Base-by-base conservation (phyloP, 306 rosid species). In the Quercus glauca region DNA sequence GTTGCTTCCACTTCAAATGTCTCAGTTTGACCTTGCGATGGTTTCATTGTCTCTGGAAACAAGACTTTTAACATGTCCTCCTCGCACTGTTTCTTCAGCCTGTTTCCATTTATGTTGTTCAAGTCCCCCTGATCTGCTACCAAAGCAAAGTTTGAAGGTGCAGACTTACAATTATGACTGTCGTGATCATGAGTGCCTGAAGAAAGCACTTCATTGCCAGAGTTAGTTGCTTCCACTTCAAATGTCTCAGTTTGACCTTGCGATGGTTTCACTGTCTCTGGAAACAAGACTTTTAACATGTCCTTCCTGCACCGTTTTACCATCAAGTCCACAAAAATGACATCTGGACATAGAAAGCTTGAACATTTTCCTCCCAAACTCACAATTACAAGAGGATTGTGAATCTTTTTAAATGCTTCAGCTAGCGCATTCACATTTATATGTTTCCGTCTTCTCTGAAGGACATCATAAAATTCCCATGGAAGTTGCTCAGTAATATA, bases 361-460 rank as follows among this genome's bases (percentile, higher is more conserved):
- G 81, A 9, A 59, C 73, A 33, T 55, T 72, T 74, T 45, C 65
- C 28, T 53, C 72, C 57, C 31, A 83, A 77, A 51, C 78, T 71
- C 26, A 80, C 91, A 79, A 86, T 69, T 2, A 90, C 89, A 80
- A 92, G 76, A 35, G 91, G 85, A 82, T 92, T 85, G 60, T 56
- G 85, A 55, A 87, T 69, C 74, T 60, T 28, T 70, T 80, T 78
- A 68, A 92, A 85, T 49, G 90, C 90, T 74, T 76, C 79, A 2
- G 91, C 92, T 59, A 85, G 57, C 71, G 51, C 85, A 25, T 79
- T 69, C 45, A 84, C 43, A 23, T 71, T 65, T 17, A 59, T 59
- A 73, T 3, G 37, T 5, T 53, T 80, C 76, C 37, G 53, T 65
- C 83, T 76, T 61, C 77, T 75, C 33, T 4, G 6, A 65, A 92